phyloP scores from a whole-genome alignment of 148 eudicot genomes.

The Silene uniflora region DNA sequence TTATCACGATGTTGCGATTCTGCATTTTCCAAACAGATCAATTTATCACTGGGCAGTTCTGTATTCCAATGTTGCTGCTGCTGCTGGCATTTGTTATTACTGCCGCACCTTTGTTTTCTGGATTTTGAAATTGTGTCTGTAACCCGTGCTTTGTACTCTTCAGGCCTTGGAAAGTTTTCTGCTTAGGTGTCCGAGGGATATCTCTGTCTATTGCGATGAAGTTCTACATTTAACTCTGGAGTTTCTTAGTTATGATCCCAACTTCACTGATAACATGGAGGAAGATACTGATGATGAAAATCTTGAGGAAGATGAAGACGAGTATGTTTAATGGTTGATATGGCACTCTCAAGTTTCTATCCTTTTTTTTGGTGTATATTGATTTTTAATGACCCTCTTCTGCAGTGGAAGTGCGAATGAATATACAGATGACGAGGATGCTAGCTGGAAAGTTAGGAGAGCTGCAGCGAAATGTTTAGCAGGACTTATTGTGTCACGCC shows the following conservation, averaged over 20 bases:
- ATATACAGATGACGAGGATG: conserved; percentile 97
- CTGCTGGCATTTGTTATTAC: background rate
- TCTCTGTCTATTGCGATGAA: conserved; percentile 63
- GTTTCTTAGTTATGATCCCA: conserved; percentile 94
- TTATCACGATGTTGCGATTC: background rate
- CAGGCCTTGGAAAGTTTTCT: conserved; percentile 96
- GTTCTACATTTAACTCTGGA: conserved; percentile 81
- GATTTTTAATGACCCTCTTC: conserved; percentile 11
- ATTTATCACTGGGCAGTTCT: background rate
- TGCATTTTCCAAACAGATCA: background rate
- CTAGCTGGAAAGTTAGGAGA: conserved; percentile 98
- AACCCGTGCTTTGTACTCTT: conserved; percentile 19
- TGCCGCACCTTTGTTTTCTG: background rate
- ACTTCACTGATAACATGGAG: conserved; percentile 97
- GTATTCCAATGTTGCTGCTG: background rate
- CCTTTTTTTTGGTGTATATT: background rate
- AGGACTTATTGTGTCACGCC: conserved; percentile 89
- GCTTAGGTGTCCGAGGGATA: conserved; percentile 92
- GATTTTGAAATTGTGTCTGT: background rate
- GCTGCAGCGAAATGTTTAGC: conserved; percentile 97
- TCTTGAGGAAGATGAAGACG: conserved; percentile 85
- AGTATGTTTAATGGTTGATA: conserved; percentile 49
- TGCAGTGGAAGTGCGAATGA: conserved; percentile 94
- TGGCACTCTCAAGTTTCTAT: background rate
- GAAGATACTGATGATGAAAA: conserved; percentile 84